Evolutionary conservation across 2,329 filamentous ascomycete genomes (phyloP).

Genomic region (Pseudogymnoascus sp.): DNA sequence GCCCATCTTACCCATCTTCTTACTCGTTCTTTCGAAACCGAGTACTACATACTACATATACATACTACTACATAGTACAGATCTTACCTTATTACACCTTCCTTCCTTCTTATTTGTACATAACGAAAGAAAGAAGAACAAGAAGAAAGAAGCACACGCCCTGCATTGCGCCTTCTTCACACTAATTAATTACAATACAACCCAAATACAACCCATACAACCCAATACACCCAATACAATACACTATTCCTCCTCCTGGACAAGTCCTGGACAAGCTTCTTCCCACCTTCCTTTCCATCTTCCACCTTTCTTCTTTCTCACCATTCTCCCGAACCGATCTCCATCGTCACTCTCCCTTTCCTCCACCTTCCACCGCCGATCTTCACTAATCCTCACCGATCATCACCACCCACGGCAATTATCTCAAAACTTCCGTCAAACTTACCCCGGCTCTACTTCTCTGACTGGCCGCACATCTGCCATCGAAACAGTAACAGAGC

Average conservation of each 20-base stretch:
- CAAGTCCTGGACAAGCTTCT: background rate
- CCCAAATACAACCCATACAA: background rate
- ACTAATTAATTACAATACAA: background rate
- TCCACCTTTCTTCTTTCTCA: background rate
- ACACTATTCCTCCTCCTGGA: background rate
- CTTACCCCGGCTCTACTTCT: background rate
- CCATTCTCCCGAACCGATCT: background rate
- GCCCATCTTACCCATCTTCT: background rate
- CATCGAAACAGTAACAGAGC: background rate
- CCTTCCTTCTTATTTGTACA: background rate
- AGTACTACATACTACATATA: background rate
- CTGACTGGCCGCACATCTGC: background rate
- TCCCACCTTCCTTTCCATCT: background rate
- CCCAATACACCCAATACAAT: background rate
- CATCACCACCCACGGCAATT: background rate
- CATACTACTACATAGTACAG: background rate
- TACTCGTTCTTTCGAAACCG: background rate
- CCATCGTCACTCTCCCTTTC: background rate
- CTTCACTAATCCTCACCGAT: background rate
- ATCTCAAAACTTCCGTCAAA: conserved; percentile 1
- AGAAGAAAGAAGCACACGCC: background rate
- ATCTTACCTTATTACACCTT: background rate
- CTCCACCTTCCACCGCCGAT: background rate
- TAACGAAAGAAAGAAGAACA: background rate
- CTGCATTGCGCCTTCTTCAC: background rate